A percentile compares a stretch with the other conserved stretches of the same genome.
Evolutionary conservation across 257 asterid genomes (phyloP).

Genomic region (Anisodus acutangulus): DNA sequence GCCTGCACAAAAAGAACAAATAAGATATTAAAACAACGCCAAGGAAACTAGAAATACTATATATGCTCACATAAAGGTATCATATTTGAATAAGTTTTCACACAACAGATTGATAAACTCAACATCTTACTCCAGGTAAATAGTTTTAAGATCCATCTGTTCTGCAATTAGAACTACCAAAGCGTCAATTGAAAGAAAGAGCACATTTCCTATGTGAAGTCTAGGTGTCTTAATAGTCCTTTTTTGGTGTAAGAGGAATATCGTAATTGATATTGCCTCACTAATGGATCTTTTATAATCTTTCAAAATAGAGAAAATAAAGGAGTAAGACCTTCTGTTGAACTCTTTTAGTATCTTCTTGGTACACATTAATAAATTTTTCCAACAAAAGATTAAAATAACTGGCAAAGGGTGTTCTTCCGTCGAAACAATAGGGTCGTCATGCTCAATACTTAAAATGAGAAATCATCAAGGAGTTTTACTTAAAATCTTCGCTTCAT

Average conservation of each 20-base stretch:
- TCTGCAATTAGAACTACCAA: constrained; percentile 3
- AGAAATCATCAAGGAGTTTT: background rate
- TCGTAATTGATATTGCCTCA: background rate
- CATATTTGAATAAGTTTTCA: background rate
- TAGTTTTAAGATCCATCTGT: background rate
- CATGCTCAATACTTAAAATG: background rate
- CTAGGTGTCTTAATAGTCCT: background rate
- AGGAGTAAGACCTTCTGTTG: background rate
- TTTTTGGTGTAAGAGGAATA: background rate
- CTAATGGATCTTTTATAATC: background rate
- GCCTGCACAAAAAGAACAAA: constrained; percentile 56
- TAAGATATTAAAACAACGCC: background rate
- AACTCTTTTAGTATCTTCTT: background rate
- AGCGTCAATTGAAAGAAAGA: background rate
- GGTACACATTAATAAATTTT: background rate
- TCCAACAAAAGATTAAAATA: background rate
- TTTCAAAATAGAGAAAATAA: background rate
- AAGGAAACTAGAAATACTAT: background rate
- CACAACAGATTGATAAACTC: background rate
- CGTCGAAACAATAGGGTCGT: background rate
- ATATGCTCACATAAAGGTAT: constrained; percentile 10
- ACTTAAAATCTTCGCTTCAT: background rate
- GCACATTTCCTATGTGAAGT: background rate
- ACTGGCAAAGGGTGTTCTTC: background rate
- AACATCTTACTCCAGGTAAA: background rate